Evolutionary conservation across 139 green algal genomes (phyloP).

Genomic region (Diplosphaera chodatii): DNA sequence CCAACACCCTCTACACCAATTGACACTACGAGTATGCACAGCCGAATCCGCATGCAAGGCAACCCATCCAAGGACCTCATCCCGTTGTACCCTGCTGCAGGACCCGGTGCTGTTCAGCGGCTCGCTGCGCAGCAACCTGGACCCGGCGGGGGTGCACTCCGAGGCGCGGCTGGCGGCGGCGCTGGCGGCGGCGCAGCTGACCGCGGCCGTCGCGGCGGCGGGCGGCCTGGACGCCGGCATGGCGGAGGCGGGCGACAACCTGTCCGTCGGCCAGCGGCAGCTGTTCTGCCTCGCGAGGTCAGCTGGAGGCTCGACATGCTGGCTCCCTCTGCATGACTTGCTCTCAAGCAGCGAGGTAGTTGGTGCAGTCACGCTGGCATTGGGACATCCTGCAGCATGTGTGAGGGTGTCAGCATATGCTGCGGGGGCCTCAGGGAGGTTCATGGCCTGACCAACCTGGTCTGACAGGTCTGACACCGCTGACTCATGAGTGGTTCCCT

Average conservation of each 20-base stretch:
- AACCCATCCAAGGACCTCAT: no score
- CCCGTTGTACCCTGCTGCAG: slow-evolving; percentile 14
- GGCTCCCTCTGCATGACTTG: no score
- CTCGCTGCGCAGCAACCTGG: slow-evolving; percentile 72
- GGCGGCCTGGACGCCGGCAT: slow-evolving; percentile 71
- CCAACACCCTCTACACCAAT: no score
- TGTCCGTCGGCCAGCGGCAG: slow-evolving; percentile 81
- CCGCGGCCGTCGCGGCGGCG: slow-evolving; percentile 21
- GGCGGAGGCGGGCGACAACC: slow-evolving; percentile 72
- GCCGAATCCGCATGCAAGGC: no score
- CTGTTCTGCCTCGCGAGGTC: slow-evolving; percentile 85
- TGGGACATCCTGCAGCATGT: no score
- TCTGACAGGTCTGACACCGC: no score
- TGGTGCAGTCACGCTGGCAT: no score
- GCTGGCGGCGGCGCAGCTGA: slow-evolving; percentile 57
- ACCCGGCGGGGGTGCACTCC: slow-evolving; percentile 56
- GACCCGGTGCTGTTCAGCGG: slow-evolving; percentile 77
- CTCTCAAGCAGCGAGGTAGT: no score
- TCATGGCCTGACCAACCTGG: no score
- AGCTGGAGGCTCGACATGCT: not conserved
- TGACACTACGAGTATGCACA: no score
- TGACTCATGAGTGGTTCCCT: not conserved
- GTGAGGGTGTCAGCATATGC: no score
- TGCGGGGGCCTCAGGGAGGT: no score
- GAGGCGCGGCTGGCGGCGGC: slow-evolving; percentile 63